Evolutionary conservation across 768 basidiomycete genomes (phyloP), one percentile per base, ranked within the genome.

Genomic region (Psilocybe cyanescens): DNA sequence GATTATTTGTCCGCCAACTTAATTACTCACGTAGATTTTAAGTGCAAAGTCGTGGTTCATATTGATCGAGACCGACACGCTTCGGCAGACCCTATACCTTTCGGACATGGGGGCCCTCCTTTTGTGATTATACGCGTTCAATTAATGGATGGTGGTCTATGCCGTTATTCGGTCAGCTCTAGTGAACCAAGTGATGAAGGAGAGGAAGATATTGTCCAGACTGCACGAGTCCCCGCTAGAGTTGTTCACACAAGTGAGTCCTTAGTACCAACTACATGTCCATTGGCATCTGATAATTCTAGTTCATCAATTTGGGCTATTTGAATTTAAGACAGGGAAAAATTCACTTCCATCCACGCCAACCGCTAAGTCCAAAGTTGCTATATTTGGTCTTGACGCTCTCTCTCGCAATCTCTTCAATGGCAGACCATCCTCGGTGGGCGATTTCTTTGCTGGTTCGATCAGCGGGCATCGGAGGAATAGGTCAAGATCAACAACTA

Each of bases 241-340:
- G 86, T 96, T 46, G 81, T 92, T 5, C 86, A 94, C 54, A 95
- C 92, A 3, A 92, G 95, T 96, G 72, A 70, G 88, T 79, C 41
- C 33, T 11, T 37, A n/a, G n/a, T n/a, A n/a, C 57, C 8, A 8
- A 41, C 33, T 53, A 46, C 19, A 14, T 50, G 47, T 33, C 47
- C 45, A 52, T 63, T 48, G 41, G 54, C 58, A 51, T 31, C 30
- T 54, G 33, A 58, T 24, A 11, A 41, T 58, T 19, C 28, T 47
- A 95, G 93, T 94, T 58, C 91, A 95, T 68, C 92, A 92, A 71
- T 95, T 87, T 62, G 94, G 94, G 14, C 76, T 97, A 56, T 97
- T 95, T 77, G 89, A 92, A 70, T 95, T 96, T 74, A 84, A 84
- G 30, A 94, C 94, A 0, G 88, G 88, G 33, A 77, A 71, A 59